Percentiles rank a stretch among this genome's conserved stretches.
Evolutionary conservation across 2,329 filamentous ascomycete genomes (phyloP).

Genomic region (Trichoderma simmonsii): DNA sequence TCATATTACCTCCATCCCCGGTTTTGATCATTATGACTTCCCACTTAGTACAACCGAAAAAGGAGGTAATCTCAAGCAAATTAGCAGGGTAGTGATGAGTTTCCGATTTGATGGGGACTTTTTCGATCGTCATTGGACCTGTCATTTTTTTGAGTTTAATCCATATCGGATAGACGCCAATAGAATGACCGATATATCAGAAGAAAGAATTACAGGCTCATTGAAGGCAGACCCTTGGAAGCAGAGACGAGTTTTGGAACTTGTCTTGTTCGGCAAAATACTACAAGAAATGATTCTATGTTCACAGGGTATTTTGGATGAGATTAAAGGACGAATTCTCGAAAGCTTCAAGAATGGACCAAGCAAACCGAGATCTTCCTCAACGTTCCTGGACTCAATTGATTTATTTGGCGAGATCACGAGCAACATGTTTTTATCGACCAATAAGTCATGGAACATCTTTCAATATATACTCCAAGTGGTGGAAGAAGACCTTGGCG

Average conservation of each 20-base stretch:
- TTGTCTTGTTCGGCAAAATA: not conserved
- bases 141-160: not conserved
- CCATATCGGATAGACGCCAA: not conserved
- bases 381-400: not conserved
- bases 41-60: not conserved
- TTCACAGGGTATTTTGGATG: not conserved
- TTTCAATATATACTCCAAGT: not conserved
- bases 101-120: not conserved
- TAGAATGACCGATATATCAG: rapidly evolving
- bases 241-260: not conserved
- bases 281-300: not conserved
- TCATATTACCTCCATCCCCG: not conserved
- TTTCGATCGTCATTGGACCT: not conserved
- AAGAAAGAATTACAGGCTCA: not conserved
- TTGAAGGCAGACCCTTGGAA: not conserved
- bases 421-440: not conserved
- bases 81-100: not conserved
- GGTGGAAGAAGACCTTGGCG: not conserved
- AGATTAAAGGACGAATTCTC: not conserved
- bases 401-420: not conserved
- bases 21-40: not conserved
- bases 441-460: not conserved
- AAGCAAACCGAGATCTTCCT: rapidly evolving
- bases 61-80: not conserved
- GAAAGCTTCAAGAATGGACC: not conserved